Evolutionary conservation across 2,329 filamentous ascomycete genomes (phyloP).

Genomic region (Colletotrichum eremochloae): DNA sequence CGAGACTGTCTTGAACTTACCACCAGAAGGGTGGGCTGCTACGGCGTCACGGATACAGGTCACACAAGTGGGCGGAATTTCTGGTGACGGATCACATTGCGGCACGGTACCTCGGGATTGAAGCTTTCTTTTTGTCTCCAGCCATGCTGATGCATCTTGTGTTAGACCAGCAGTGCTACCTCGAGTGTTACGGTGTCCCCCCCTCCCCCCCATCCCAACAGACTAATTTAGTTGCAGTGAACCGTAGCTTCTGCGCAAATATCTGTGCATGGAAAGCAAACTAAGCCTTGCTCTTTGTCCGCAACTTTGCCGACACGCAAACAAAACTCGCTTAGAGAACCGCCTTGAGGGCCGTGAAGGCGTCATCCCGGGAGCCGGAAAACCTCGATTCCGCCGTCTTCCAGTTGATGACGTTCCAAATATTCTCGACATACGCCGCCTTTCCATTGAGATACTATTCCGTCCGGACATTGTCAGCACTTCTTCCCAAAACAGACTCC

Average conservation of each 20-base stretch:
- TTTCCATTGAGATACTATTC: slow-evolving; percentile 80
- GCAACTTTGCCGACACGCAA: background rate
- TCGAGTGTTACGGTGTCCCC: background rate
- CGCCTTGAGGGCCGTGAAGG: slow-evolving; percentile 60
- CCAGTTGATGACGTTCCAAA: slow-evolving; percentile 87
- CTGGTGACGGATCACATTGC: slow-evolving; percentile 8
- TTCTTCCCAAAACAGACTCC: background rate
- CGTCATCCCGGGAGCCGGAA: slow-evolving; percentile 60
- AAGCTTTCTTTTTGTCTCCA: slow-evolving; percentile 3
- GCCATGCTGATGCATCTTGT: slow-evolving; percentile 9
- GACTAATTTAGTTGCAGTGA: too few species aligned
- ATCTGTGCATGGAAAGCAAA: background rate
- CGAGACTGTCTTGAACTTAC: slow-evolving; percentile 24
- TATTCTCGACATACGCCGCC: slow-evolving; percentile 79
- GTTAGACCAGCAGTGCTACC: background rate
- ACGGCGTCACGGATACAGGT: background rate
- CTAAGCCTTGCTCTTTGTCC: too few species aligned
- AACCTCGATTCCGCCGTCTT: slow-evolving; percentile 76
- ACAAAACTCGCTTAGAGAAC: slow-evolving; percentile 51
- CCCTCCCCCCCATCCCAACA: background rate
- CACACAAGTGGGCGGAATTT: slow-evolving; percentile 13
- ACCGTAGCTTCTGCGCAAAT: background rate
- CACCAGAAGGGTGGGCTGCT: background rate
- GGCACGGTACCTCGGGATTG: slow-evolving; percentile 3
- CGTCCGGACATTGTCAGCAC: slow-evolving; percentile 48